phyloP scores from a whole-genome alignment of 192 early-diverging fungal genomes.

The Podila clonocystis region DNA sequence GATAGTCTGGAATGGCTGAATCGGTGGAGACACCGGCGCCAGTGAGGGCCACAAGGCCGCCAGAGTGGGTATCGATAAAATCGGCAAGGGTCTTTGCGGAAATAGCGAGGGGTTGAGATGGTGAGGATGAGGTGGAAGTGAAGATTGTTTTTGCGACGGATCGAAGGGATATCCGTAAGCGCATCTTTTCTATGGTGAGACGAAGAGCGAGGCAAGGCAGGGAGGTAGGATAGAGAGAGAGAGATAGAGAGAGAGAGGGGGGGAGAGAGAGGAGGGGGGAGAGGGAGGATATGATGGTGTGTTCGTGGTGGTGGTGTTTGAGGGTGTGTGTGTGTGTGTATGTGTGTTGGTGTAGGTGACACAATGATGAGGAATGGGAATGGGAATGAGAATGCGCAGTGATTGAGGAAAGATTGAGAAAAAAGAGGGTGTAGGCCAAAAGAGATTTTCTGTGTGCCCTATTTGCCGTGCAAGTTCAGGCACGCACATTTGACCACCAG shows the following conservation, averaged over 20 bases:
- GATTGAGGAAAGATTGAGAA: too few species aligned
- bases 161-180: slow-evolving; percentile 24
- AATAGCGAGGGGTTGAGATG: background rate
- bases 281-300: background rate
- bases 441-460: too few species aligned
- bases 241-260: slow-evolving; percentile 5
- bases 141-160: slow-evolving; percentile 35
- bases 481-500: too few species aligned
- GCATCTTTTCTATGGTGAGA: slow-evolving; percentile 8
- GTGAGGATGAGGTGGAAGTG: background rate
- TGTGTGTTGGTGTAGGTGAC: too few species aligned
- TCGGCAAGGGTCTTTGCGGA: slow-evolving; percentile 44
- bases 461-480: too few species aligned
- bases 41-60: slow-evolving; percentile 57
- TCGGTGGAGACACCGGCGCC: slow-evolving; percentile 71
- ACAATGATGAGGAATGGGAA: background rate
- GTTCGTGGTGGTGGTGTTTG: background rate
- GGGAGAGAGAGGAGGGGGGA: too few species aligned
- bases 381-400: too few species aligned
- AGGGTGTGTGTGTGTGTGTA: too few species aligned
- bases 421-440: too few species aligned
- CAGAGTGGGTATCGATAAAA: slow-evolving; percentile 39
- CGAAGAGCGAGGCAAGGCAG: too few species aligned
- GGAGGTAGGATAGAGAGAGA: background rate
- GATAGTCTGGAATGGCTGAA: slow-evolving; percentile 86